These are phyloP conservation scores for Apiotrichum gamsii DNA, from an alignment of 1,284 basidiomycete genomes.

Conservation along the genomic window DNA sequence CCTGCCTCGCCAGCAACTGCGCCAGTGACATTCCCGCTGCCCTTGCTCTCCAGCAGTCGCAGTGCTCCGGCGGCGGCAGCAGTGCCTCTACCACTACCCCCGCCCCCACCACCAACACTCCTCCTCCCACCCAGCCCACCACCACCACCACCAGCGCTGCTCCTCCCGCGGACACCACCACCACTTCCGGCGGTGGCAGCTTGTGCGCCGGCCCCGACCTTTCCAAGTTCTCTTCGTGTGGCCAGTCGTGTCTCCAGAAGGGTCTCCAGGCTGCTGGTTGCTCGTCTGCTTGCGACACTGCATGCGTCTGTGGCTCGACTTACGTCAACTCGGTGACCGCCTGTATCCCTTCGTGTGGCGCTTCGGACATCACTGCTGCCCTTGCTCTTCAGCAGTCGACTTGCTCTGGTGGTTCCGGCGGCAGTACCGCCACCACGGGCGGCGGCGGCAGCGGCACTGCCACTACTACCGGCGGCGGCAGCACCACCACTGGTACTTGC, in stretches of 20 bases:
- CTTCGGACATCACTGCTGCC: neutral
- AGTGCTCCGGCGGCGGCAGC: no score
- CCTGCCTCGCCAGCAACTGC: neutral
- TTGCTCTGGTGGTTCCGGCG: no score
- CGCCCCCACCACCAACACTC: neutral
- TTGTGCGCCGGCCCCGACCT: neutral
- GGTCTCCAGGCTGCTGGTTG: neutral
- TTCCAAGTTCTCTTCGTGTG: neutral
- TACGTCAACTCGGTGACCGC: neutral
- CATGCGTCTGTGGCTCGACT: conserved; percentile 1
- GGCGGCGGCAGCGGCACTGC: neutral
- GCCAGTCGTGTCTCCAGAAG: neutral
- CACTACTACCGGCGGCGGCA: neutral
- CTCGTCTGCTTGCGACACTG: neutral
- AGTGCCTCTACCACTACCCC: neutral
- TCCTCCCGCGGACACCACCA: neutral
- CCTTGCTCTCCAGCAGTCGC: neutral
- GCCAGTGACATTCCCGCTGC: neutral
- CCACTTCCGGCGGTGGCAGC: neutral
- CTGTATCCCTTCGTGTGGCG: neutral
- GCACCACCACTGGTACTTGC: neutral
- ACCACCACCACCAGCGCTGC: neutral
- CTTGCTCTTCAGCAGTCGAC: neutral
- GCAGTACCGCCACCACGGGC: neutral
- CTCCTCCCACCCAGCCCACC: neutral